Base-by-base conservation (phyloP, 305 asterid species). In the Fraxinus sp. region DNA sequence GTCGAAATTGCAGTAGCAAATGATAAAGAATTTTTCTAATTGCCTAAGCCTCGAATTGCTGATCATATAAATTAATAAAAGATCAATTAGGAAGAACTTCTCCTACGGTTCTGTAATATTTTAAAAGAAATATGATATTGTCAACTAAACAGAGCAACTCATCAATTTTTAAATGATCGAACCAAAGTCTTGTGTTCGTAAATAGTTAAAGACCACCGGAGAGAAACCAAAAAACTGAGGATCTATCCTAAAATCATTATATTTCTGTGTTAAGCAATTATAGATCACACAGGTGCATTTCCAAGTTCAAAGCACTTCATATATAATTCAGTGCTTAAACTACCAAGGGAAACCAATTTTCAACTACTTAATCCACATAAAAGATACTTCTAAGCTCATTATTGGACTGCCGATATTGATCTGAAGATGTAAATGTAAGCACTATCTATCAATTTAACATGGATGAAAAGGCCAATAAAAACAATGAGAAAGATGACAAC, bases 1-100 rank as follows among this genome's bases (percentile, higher is more conserved):
- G 55, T 83, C 81, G 76, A 62, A 80, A 35, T 82, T 78, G 55
- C 77, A 77, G 57, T 9, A 66, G 43, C 59, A 82, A 70, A 32
- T 30, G 5, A 64, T 11, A 22, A 22, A 64, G 7, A 64, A 64
- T 3, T 24, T 26, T 20, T 26, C 71, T 20, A 62, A 62, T 9
- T 62, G 16, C 32, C 71, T 20, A 20, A 22, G 32, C 32, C 71
- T 22, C 16, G 18, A 62, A 62, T 20, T 22, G 8, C 32, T 22
- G 5, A 22, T 62, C 32, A 24, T 22, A 2, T 62, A 62, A 22
- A 62, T 62, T 24, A 62, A 10, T 22, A 18, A 22, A 33, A 20
- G 72, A 20, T 24, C 71, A 8, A 13, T 24, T 22, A 10, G 35
- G 73, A 66, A 24, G 73, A 66, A 3, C 33, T 66, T 66, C 14